Percentiles rank a stretch among this genome's conserved stretches.
phyloP scores from a whole-genome alignment of 1,284 basidiomycete genomes.

The Somion occarium region DNA sequence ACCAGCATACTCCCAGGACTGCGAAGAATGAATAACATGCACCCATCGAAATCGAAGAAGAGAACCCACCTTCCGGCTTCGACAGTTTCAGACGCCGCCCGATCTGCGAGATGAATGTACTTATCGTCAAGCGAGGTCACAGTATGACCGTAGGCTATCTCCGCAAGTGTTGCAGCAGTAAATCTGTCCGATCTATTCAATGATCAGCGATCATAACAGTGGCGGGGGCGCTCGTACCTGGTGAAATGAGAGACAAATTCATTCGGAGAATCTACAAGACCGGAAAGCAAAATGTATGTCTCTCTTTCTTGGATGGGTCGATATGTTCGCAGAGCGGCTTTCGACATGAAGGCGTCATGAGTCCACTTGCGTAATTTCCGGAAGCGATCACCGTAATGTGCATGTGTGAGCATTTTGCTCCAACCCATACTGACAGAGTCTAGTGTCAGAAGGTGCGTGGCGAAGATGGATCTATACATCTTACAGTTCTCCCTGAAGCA shows the following conservation, averaged over 20 bases:
- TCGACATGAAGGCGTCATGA: slow-evolving; percentile 23
- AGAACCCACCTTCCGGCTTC: slow-evolving; percentile 13
- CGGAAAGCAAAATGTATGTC: slow-evolving; percentile 20
- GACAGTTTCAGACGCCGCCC: slow-evolving; percentile 16
- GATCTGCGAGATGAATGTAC: slow-evolving; percentile 18
- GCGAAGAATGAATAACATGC: background rate
- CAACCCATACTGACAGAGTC: slow-evolving; percentile 17
- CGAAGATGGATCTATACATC: slow-evolving; percentile 2
- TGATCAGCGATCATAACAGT: background rate
- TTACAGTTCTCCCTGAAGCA: slow-evolving; percentile 26
- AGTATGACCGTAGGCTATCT: slow-evolving; percentile 23
- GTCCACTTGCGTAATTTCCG: slow-evolving; percentile 27
- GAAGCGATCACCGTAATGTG: slow-evolving; percentile 25
- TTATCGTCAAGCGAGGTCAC: slow-evolving; percentile 18
- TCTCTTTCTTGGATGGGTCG: slow-evolving; percentile 22
- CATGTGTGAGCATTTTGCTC: slow-evolving; percentile 21
- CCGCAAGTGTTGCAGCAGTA: slow-evolving; percentile 18
- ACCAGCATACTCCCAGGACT: slow-evolving; percentile 20
- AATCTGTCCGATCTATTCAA: slow-evolving; percentile 10
- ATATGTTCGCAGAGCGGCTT: slow-evolving; percentile 18
- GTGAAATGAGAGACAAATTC: slow-evolving; percentile 21
- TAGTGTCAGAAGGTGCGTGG: background rate
- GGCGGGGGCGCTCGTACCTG: slow-evolving; percentile 14
- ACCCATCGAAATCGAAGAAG: background rate
- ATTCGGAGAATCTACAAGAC: slow-evolving; percentile 20